Evolutionary conservation across 352 stramenopile species (phyloP), one percentile per base, ranked within the genome.

Genomic region (Globisporangium nagaii): DNA sequence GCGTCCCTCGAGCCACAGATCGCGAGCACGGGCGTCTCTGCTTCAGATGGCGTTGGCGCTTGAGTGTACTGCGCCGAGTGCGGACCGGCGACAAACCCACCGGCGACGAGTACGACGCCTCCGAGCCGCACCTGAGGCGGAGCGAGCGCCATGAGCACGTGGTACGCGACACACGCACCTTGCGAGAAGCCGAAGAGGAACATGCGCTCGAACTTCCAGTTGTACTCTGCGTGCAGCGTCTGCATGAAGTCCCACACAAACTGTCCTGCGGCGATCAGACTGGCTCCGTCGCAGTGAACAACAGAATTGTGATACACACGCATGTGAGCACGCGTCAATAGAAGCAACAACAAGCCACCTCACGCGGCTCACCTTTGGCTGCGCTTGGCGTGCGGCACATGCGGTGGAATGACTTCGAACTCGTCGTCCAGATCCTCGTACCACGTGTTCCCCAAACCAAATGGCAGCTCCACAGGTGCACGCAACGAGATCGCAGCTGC

Each of bases 151-250:
- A 78, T 72, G 9, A 71, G 65, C 51, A 70, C 51, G 34, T 89
- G 70, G 61, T 81, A 87, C 24, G 75, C 76, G 12, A 87, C 70
- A 35, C 70, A 83, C 2, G 76, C 79, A 40, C 76, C 79, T 39
- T 89, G 79, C 0, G 79, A 87, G 52, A 85, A 87, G 2, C 65
- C 79, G 30, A 89, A 79, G 31, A 89, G 54, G 47, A 86, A 86
- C 22, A 89, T 39, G 35, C 74, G 66, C 20, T 79, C 68, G 36
- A 71, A 71, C 10, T 43, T 63, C 79, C 79, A 89, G 15, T 39
- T 58, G 51, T 86, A 86, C 17, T 48, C 27, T 31, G 73, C 53
- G 20, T 78, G 75, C 20, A 88, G 64, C 20, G 74, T 72, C 10
- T 56, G 20, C 25, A 88, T 46, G 50, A 86, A 82, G 6, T 36